These are phyloP conservation scores for Coniella lustricola DNA, from an alignment of 2,329 filamentous ascomycete genomes.

Conservation along the genomic window DNA sequence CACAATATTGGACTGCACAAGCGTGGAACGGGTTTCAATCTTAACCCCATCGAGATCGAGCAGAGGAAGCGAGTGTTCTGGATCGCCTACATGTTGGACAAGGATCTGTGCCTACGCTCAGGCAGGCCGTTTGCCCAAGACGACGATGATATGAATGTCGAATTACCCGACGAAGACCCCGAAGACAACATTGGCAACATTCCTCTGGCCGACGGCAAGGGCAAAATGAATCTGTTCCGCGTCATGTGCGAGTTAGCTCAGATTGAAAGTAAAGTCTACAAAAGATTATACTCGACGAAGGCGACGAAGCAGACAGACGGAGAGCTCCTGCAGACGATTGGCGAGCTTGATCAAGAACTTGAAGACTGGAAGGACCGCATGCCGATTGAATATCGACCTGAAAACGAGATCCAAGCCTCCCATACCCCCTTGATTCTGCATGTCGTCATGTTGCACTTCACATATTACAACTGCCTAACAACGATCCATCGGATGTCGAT, in stretches of 20 bases:
- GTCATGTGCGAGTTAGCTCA: slow-evolving; percentile 86
- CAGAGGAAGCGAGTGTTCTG: slow-evolving; percentile 66
- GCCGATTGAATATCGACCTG: slow-evolving; percentile 91
- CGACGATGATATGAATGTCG: slow-evolving; percentile 82
- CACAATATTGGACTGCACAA: slow-evolving; percentile 96
- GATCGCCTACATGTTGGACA: slow-evolving; percentile 60
- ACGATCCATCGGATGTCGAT: slow-evolving; percentile 99
- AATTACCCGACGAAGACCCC: slow-evolving; percentile 85
- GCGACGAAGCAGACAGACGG: slow-evolving; percentile 88
- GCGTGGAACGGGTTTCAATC: slow-evolving; percentile 81
- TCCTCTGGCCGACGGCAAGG: slow-evolving; percentile 77
- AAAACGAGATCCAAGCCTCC: slow-evolving; percentile 88
- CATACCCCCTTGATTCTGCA: slow-evolving; percentile 93
- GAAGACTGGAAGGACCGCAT: slow-evolving; percentile 97
- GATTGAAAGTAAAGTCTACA: slow-evolving; percentile 93
- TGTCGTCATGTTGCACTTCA: slow-evolving; percentile 88
- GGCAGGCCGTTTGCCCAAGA: slow-evolving; percentile 55
- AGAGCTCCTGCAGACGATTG: slow-evolving; percentile 89
- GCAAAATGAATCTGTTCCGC: slow-evolving; percentile 91
- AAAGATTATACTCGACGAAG: slow-evolving; percentile 83
- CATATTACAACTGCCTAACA: slow-evolving; percentile 95
- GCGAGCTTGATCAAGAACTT: slow-evolving; percentile 80
- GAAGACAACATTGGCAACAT: slow-evolving; percentile 93
- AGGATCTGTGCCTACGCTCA: slow-evolving; percentile 53
- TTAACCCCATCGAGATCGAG: slow-evolving; percentile 90